Base-by-base conservation (phyloP, 169 alveolate genomes). In the Cyclospora cayetanensis region DNA sequence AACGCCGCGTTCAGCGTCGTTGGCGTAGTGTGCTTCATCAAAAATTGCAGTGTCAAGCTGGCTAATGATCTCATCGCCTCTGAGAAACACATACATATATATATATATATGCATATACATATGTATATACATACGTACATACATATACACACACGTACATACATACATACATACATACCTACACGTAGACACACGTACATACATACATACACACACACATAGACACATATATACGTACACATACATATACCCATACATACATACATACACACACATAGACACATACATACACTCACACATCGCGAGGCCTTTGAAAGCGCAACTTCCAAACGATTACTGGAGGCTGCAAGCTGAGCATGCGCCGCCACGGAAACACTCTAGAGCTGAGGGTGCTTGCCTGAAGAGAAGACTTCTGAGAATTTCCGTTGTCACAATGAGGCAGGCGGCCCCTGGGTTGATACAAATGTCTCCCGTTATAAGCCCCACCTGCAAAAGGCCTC, bases 1-100 rank as follows among this genome's bases (percentile, higher is more conserved):
- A 46, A 98, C 99, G 11, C 99, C 99, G 68, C 99, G 95, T 76
- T 97, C 99, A 34, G 95, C 93, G 94, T 99, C 99, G 93, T 98
- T 98, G 50, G 99, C 96, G 95, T 98, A 99, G 95, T 99, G 99
- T 0, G 98, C 99, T 92, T 99, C 99, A 94, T 99, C 99, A 94
- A 99, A 98, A 37, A 99, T 98, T 1, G 99, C 99, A 96, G 99
- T 42, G 31, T 89, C 89, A n/a, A 37, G 46, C n/a, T 98, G 55
- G 97, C 99, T 35, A 9, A 89, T 76, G 25, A 89, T 18, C 25
- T 84, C 88, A 63, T 76, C 66, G 22, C 65, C 76, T 15, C 93
- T 82, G 60, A 5, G 31, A 63, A 18, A 50, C 60, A 11, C 60
- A 18, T 18, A 50, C 60, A 18, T 50, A 50, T 9, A 50, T 18